A percentile compares a stretch with the other conserved stretches of the same genome.
Conservation (phyloP, 2,329 filamentous ascomycete species). For the Microdochium trichocladiopsis region DNA sequence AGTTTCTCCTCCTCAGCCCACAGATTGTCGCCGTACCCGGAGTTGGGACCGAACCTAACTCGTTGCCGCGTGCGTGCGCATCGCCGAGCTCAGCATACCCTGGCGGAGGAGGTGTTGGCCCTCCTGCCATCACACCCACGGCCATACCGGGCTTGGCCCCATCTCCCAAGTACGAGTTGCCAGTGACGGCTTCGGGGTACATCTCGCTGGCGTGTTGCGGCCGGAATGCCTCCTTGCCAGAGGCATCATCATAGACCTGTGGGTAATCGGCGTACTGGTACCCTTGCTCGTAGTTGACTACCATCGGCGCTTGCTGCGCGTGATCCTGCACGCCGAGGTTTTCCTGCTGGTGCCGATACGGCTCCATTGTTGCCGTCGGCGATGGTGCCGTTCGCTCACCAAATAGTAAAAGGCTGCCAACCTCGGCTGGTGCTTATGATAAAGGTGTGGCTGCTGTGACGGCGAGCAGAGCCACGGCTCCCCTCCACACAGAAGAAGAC, state of each 20-base stretch:
- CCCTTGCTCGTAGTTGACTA: background rate
- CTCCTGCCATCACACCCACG: too few species aligned
- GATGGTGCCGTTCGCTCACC: too few species aligned
- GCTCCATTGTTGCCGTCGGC: background rate
- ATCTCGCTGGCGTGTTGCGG: background rate
- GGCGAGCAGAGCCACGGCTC: too few species aligned
- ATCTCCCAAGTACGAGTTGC: background rate
- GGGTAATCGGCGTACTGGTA: background rate
- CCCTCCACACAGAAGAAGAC: too few species aligned
- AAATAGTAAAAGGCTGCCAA: too few species aligned
- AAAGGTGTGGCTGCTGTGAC: too few species aligned
- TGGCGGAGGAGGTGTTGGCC: too few species aligned
- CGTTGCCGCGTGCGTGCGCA: background rate
- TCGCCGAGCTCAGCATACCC: background rate
- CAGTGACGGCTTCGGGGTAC: background rate
- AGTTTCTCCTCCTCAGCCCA: constrained; percentile 8
- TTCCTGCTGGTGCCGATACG: background rate
- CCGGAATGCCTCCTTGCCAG: background rate
- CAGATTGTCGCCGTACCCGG: constrained; percentile 6
- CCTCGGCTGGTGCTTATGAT: too few species aligned
- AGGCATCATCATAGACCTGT: background rate
- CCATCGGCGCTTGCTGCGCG: background rate
- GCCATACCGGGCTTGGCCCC: background rate
- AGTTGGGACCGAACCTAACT: background rate
- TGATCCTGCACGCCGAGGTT: background rate